A percentile compares a stretch with the other conserved stretches of the same genome.
Evolutionary conservation across 2,329 filamentous ascomycete species (phyloP).

Genomic region (Aureobasidium pullulans): DNA sequence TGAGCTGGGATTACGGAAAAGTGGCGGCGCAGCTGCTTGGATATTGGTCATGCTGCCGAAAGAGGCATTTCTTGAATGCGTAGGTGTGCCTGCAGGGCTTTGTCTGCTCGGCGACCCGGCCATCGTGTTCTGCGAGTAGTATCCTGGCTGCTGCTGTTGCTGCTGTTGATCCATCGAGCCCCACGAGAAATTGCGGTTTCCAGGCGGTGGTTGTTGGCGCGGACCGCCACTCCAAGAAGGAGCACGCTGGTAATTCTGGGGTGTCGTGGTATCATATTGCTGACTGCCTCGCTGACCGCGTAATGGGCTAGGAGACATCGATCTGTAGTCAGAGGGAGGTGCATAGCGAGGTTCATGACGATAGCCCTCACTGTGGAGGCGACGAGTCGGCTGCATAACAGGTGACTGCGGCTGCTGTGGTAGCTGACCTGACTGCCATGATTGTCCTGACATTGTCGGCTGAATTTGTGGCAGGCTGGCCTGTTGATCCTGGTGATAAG

Average conservation of each 20-base stretch:
- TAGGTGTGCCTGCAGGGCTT: neutral
- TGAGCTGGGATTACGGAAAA: slow-evolving; percentile 1
- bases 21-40: neutral
- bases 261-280: slow-evolving; percentile 1
- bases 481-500: neutral
- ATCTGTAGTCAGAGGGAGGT: neutral
- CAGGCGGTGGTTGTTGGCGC: neutral
- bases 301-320: slow-evolving; percentile 7
- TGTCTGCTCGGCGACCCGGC: neutral
- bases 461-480: neutral
- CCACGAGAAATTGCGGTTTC: neutral
- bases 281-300: slow-evolving; percentile 8
- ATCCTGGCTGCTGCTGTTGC: neutral
- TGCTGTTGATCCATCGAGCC: neutral
- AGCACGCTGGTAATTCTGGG: neutral
- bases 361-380: slow-evolving; percentile 20
- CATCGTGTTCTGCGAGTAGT: neutral
- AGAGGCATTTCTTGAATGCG: neutral
- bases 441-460: neutral
- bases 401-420: neutral
- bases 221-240: neutral
- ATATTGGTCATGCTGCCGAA: slow-evolving; percentile 3
- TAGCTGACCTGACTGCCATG: neutral
- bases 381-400: neutral
- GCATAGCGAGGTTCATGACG: slow-evolving; percentile 11